Evolutionary conservation across 768 basidiomycete species (phyloP).

Genomic region (Fomitopsis pulvina): DNA sequence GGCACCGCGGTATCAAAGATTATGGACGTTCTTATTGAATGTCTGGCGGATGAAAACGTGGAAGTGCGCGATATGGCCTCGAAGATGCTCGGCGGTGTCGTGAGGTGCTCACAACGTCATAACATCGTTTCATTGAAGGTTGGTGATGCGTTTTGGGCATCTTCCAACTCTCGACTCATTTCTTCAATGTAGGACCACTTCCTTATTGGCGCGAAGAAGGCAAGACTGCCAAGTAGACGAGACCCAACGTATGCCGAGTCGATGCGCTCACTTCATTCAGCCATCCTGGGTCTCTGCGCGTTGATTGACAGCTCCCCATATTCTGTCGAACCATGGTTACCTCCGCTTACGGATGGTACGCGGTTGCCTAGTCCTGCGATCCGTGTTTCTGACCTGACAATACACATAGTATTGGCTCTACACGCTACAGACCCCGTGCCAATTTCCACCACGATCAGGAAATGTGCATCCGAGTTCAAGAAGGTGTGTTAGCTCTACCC

Average conservation of each 20-base stretch:
- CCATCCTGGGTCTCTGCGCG: constrained; percentile 43
- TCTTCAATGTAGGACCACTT: constrained; percentile 87
- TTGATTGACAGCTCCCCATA: constrained; percentile 53
- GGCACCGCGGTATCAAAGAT: constrained; percentile 59
- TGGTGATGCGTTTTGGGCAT: constrained; percentile 14
- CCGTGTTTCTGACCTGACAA: neutral
- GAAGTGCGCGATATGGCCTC: constrained; percentile 92
- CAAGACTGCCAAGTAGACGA: constrained; percentile 59
- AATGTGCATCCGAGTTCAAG: constrained; percentile 80
- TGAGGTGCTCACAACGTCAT: constrained; percentile 86
- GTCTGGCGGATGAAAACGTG: constrained; percentile 83
- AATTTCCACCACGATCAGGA: constrained; percentile 84
- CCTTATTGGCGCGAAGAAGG: constrained; percentile 50
- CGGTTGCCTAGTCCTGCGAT: constrained; percentile 1
- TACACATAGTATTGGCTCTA: constrained; percentile 53
- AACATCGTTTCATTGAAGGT: constrained; percentile 84
- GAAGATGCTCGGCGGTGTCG: constrained; percentile 76
- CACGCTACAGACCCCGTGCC: constrained; percentile 85
- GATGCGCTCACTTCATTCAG: constrained; percentile 70
- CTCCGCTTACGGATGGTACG: constrained; percentile 69
- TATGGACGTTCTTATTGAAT: constrained; percentile 79
- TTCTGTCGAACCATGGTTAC: constrained; percentile 45
- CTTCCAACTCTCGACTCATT: constrained; percentile 5
- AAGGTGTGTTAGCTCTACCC: constrained; percentile 43
- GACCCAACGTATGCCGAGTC: constrained; percentile 69